Evolutionary conservation across 768 basidiomycete genomes (phyloP).

Genomic region (Cyclocybe aegerita): DNA sequence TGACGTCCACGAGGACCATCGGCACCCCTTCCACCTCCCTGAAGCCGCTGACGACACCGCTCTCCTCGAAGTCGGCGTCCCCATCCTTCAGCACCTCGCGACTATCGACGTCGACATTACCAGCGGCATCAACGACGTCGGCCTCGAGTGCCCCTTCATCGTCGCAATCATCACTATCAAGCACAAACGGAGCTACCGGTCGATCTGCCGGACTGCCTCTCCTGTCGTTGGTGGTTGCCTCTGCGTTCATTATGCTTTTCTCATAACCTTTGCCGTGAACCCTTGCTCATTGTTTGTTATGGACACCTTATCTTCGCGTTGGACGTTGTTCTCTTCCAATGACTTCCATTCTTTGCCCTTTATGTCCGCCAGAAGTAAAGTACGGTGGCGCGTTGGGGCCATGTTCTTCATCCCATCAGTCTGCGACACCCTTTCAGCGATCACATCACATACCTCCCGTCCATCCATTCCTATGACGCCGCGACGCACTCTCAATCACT

Average conservation of each 20-base stretch:
- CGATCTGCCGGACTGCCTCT: not conserved
- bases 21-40: conserved; percentile 27
- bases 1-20: conserved; percentile 38
- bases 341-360: no score
- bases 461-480: no score
- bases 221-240: not conserved
- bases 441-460: no score
- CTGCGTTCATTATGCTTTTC: not conserved
- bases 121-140: not conserved
- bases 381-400: no score
- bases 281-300: no score
- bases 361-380: no score
- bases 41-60: conserved; percentile 14
- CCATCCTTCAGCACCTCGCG: conserved; percentile 7
- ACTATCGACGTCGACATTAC: conserved; percentile 6
- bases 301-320: no score
- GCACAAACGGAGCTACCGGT: not conserved
- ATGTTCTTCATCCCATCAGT: no score
- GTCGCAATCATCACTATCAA: conserved; percentile 1
- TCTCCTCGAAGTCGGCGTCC: conserved; percentile 13
- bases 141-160: conserved; percentile 7
- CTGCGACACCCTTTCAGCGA: no score
- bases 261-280: not conserved
- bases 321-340: no score
- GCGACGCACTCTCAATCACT: no score